Base-by-base conservation (phyloP, 331 rosid genomes). In the Acacia concinna region DNA sequence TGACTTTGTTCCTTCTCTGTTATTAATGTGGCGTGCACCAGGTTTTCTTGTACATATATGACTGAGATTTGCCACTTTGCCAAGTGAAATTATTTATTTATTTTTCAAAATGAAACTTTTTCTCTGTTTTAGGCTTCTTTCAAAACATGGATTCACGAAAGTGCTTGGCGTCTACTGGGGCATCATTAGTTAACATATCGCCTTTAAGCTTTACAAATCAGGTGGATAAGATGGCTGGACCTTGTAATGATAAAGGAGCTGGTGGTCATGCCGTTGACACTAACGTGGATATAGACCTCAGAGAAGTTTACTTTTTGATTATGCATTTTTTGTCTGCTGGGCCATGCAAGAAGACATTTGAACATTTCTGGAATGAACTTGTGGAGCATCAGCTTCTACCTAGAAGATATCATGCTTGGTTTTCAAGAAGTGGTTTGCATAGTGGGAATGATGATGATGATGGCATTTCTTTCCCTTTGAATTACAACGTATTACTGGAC, bases 351-450 rank as follows among this genome's bases (percentile, higher is more conserved):
- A 87, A 79, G 86, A 85, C 92, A 81, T 89, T 86, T 68, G 71
- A 70, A 68, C 92, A 89, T 76, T 78, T 93, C 63, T 80, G 81
- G 83, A 84, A 82, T 79, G 98, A 93, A 79, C 93, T 93, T 86
- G 66, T 89, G 69, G 93, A 93, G 77, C 87, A 91, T 82, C 92
- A 81, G 78, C 98, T 93, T 73, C 86, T 93, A 8, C 98, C 98
- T 67, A 88, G 98, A 90, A 89, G 98, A 81, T 91, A 93, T 87
- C 98, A 93, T 88, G 90, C 97, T 77, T 85, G 92, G 94, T 93
- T 78, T 93, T 93, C 97, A 68, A 87, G 97, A 76, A 87, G 82
- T 75, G 89, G 90, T 25, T 74, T 70, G 30, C 60, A 47, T 31
- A 73, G 81, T 46, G 84, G 77, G 80, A 85, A 81, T 65, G 88